Conservation (phyloP, 2,329 filamentous ascomycete species). For the Dactylellina haptotyla region DNA sequence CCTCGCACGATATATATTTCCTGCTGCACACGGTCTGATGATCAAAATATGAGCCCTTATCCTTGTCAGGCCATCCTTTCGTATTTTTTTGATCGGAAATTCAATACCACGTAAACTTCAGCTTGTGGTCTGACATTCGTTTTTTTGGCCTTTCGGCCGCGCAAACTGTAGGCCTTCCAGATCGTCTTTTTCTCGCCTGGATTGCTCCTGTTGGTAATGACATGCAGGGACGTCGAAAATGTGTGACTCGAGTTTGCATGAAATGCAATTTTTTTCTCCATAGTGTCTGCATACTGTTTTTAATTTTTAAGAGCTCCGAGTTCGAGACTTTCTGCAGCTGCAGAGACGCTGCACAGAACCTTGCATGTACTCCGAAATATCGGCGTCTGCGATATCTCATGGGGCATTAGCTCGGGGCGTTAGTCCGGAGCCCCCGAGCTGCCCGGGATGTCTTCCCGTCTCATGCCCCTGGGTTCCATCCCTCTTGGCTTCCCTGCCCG, state of each 20-base stretch:
- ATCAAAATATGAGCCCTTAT: slow-evolving; percentile 9
- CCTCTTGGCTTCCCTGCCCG: not conserved
- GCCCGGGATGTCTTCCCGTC: not conserved
- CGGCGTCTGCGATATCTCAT: slow-evolving; percentile 31
- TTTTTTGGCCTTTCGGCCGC: slow-evolving; percentile 28
- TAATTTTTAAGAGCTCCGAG: slow-evolving; percentile 50
- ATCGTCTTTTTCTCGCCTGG: slow-evolving; percentile 33
- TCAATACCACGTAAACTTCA: slow-evolving; percentile 32
- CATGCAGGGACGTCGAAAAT: slow-evolving; percentile 46
- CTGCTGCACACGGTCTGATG: slow-evolving; percentile 13
- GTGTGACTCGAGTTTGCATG: slow-evolving; percentile 53
- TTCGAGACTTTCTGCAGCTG: slow-evolving; percentile 46
- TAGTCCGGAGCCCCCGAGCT: not conserved
- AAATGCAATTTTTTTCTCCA: slow-evolving; percentile 21
- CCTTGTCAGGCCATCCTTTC: slow-evolving; percentile 19
- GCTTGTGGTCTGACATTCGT: slow-evolving; percentile 38
- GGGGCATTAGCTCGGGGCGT: not conserved
- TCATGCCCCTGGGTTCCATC: not conserved
- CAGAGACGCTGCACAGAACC: slow-evolving; percentile 44
- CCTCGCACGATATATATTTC: not conserved
- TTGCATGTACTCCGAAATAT: slow-evolving; percentile 30
- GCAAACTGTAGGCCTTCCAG: slow-evolving; percentile 19
- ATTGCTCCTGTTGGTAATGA: slow-evolving; percentile 25
- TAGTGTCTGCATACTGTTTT: slow-evolving; percentile 16
- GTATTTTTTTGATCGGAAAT: not conserved